phyloP scores from a whole-genome alignment of 2,329 filamentous ascomycete species.

The Cucurbitaria berberidis region DNA sequence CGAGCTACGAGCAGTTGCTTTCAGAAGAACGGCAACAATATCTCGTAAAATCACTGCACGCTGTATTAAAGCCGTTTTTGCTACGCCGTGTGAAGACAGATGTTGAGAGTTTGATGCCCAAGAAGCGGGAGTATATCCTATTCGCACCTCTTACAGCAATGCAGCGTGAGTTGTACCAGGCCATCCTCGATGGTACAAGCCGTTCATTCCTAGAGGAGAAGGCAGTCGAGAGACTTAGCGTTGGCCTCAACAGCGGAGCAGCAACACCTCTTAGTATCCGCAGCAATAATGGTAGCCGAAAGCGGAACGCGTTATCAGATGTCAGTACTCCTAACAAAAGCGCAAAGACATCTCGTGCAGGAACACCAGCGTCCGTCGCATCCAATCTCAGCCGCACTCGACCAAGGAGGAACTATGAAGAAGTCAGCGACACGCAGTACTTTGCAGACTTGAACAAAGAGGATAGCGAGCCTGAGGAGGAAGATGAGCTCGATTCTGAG shows the following conservation, averaged over 20 bases:
- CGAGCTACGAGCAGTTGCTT: conserved; percentile 77
- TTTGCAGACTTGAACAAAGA: conserved; percentile 75
- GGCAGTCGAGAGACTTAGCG: conserved; percentile 68
- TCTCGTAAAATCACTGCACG: conserved; percentile 85
- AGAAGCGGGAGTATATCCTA: conserved; percentile 94
- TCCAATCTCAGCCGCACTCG: conserved; percentile 60
- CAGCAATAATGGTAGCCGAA: conserved; percentile 57
- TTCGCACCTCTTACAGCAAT: conserved; percentile 91
- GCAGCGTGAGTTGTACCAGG: conserved; percentile 88
- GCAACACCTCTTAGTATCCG: conserved; percentile 56
- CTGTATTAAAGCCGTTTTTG: conserved; percentile 89
- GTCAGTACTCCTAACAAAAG: conserved; percentile 69
- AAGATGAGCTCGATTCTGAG: conserved; percentile 51
- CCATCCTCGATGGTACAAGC: conserved; percentile 66
- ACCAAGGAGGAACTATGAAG: conserved; percentile 66
- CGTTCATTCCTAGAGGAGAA: conserved; percentile 73
- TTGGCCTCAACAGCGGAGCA: conserved; percentile 48
- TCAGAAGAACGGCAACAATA: conserved; percentile 79
- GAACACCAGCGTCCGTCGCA: conserved; percentile 68
- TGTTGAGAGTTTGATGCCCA: conserved; percentile 88
- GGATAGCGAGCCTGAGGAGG: conserved; percentile 50
- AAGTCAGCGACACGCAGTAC: conserved; percentile 83
- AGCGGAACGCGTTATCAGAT: conserved; percentile 61
- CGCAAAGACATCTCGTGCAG: conserved; percentile 73
- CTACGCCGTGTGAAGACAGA: conserved; percentile 90